A percentile compares a stretch with the other conserved stretches of the same genome.
Evolutionary conservation across 495 filamentous ascomycete genomes (phyloP).

Genomic region (Amniculicola lignicola): DNA sequence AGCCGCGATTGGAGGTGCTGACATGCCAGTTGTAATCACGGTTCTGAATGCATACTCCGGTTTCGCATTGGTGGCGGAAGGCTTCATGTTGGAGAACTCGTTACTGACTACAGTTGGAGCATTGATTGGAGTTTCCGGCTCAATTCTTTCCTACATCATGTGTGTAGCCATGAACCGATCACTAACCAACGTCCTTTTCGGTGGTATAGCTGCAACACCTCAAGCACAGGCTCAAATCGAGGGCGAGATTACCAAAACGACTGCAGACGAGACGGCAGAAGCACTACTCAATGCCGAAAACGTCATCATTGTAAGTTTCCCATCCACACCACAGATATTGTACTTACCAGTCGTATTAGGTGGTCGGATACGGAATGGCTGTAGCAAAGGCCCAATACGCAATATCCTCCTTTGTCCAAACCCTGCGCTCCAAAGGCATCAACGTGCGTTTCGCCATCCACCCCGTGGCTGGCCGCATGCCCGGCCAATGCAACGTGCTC

Average conservation of each 20-base stretch:
- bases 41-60: constrained; percentile 83
- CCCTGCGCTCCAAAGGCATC: constrained; percentile 64
- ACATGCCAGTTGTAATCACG: constrained; percentile 84
- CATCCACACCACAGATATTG: neutral
- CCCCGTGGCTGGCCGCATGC: constrained; percentile 80
- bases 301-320: constrained; percentile 64
- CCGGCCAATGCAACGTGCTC: constrained; percentile 80
- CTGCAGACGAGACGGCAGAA: constrained; percentile 71
- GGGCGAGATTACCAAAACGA: constrained; percentile 67
- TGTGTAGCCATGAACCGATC: constrained; percentile 83
- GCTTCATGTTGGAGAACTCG: constrained; percentile 81
- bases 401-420: constrained; percentile 70
- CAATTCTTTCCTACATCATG: constrained; percentile 63
- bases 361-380: constrained; percentile 81
- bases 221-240: constrained; percentile 67
- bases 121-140: constrained; percentile 76
- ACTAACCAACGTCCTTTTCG: constrained; percentile 76
- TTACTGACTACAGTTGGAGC: constrained; percentile 75
- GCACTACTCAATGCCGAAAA: constrained; percentile 65
- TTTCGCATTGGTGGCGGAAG: constrained; percentile 78
- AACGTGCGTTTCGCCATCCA: constrained; percentile 85
- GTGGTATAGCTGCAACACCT: constrained; percentile 63
- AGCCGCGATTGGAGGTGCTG: constrained; percentile 77
- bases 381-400: constrained; percentile 85
- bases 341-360: constrained; percentile 6